phyloP scores from a whole-genome alignment of 257 asterid species.

The Asclepias syriaca region DNA sequence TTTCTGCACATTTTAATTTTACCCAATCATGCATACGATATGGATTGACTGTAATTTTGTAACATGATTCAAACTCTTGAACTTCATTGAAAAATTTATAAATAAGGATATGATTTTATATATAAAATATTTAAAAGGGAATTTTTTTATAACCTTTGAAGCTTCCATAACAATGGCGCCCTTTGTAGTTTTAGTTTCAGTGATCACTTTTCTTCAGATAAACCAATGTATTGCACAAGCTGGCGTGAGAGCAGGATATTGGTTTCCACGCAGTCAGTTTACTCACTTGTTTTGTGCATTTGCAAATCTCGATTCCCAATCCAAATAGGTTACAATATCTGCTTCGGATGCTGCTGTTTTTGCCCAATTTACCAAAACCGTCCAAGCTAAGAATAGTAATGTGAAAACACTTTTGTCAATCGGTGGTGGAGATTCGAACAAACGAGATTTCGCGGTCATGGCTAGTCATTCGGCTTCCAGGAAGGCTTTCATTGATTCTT shows the following conservation, averaged over 20 bases:
- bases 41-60: too few species aligned
- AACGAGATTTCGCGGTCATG: conserved; percentile 28
- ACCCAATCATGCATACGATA: too few species aligned
- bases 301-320: conserved; percentile 35
- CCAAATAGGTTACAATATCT: conserved; percentile 30
- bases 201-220: conserved; percentile 16
- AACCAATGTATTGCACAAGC: conserved; percentile 23
- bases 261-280: conserved; percentile 44
- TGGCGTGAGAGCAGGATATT: conserved; percentile 40
- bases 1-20: too few species aligned
- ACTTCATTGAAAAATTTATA: too few species aligned
- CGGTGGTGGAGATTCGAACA: conserved; percentile 33
- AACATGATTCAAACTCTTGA: too few species aligned
- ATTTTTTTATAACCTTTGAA: background rate
- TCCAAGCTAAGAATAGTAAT: conserved; percentile 27
- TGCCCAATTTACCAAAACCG: conserved; percentile 36
- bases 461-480: conserved; percentile 31
- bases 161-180: conserved; percentile 27
- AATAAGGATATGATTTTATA: too few species aligned
- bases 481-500: conserved; percentile 38
- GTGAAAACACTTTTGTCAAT: conserved; percentile 45
- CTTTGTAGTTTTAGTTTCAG: conserved; percentile 8
- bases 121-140: too few species aligned
- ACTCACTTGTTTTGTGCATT: conserved; percentile 55
- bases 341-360: conserved; percentile 30